Evolutionary conservation across 192 early-diverging fungal species (phyloP).

Genomic region (Piromyces finnis): DNA sequence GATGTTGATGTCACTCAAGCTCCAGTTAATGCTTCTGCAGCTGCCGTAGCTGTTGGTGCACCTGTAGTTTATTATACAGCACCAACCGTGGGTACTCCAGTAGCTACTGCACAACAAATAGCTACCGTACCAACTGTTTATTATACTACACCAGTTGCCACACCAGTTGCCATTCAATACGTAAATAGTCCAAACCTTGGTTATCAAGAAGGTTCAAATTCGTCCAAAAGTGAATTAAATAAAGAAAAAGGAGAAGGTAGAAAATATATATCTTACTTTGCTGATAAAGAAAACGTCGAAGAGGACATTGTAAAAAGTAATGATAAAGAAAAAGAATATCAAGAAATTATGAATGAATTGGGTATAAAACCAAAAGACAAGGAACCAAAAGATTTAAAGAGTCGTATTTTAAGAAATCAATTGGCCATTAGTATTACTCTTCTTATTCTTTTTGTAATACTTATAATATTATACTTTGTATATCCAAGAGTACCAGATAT

Average conservation of each 20-base stretch:
- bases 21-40: neutral
- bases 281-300: neutral
- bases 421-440: neutral
- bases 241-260: neutral
- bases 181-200: neutral
- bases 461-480: neutral
- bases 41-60: neutral
- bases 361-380: neutral
- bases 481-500: neutral
- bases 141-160: neutral
- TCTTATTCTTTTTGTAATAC: neutral
- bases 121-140: neutral
- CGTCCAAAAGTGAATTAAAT: neutral
- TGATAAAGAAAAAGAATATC: neutral
- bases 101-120: neutral
- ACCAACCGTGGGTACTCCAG: neutral
- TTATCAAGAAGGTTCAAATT: neutral
- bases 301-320: neutral
- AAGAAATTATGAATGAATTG: neutral
- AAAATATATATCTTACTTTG: neutral
- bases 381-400: neutral
- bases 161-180: neutral
- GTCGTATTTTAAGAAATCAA: neutral
- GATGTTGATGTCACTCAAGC: neutral
- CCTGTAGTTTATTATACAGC: neutral